A percentile compares a stretch with the other conserved stretches of the same genome.
phyloP scores from a whole-genome alignment of 441 rosid genomes.

The Brassica hybrid region DNA sequence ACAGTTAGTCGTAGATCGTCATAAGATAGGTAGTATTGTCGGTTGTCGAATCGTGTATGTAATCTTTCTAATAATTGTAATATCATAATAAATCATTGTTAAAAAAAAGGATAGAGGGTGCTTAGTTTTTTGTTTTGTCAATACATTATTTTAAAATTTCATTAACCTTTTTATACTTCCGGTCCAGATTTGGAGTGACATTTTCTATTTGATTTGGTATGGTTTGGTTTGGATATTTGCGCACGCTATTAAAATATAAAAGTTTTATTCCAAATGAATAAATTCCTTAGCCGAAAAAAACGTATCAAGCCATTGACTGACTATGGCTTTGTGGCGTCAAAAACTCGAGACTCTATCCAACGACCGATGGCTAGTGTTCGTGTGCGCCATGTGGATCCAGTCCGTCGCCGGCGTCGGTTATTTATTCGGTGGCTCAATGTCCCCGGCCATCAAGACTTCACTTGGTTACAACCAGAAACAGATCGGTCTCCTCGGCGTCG shows the following conservation, averaged over 20 bases:
- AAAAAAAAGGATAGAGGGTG: too few species aligned
- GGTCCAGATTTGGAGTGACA: background rate
- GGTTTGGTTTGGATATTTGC: background rate
- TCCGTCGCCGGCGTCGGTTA: constrained; percentile 82
- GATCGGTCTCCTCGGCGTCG: constrained; percentile 73
- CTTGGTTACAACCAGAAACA: constrained; percentile 79
- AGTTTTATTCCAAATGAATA: background rate
- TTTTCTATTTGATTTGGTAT: background rate
- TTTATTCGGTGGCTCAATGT: constrained; percentile 78
- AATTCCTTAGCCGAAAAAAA: background rate
- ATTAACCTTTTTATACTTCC: too few species aligned
- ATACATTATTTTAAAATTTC: background rate
- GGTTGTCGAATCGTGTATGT: too few species aligned
- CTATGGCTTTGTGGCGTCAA: constrained; percentile 27
- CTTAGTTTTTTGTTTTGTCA: too few species aligned
- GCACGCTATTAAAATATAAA: background rate
- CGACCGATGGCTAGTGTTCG: constrained; percentile 84
- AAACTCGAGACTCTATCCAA: constrained; percentile 43
- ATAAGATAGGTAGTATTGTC: too few species aligned
- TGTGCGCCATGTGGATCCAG: constrained; percentile 79
- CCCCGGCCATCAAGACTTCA: constrained; percentile 70
- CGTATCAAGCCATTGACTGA: constrained; percentile 11
- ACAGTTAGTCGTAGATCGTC: too few species aligned
- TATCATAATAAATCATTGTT: too few species aligned
- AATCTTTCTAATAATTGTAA: too few species aligned